Conservation (phyloP, 768 basidiomycete species). For the Steccherinum ochraceum region DNA sequence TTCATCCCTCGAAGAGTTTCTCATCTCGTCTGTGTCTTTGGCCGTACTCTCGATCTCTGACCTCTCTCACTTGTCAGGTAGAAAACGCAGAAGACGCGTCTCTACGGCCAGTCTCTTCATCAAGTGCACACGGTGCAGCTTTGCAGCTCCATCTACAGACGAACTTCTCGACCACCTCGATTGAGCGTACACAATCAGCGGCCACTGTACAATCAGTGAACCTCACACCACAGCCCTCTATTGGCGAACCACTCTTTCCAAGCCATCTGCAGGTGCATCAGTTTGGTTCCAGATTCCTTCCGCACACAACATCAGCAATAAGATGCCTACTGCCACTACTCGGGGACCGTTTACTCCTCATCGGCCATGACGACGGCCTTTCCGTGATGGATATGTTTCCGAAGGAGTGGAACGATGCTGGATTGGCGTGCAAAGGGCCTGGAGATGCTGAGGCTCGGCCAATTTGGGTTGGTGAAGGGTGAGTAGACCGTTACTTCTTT, state of each 20-base stretch:
- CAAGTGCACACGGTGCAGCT: background rate
- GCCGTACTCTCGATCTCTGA: too few species aligned
- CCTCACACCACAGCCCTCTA: conserved; percentile 22
- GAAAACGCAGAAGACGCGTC: too few species aligned
- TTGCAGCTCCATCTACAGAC: conserved; percentile 19
- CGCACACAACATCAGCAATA: conserved; percentile 71
- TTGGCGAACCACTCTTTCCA: conserved; percentile 48
- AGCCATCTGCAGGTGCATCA: conserved; percentile 65
- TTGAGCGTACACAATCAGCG: conserved; percentile 13
- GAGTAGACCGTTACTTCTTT: conserved; percentile 15
- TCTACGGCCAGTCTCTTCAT: too few species aligned
- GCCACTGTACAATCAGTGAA: conserved; percentile 10
- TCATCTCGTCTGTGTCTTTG: too few species aligned
- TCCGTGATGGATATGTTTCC: conserved; percentile 83
- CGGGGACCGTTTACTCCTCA: conserved; percentile 58
- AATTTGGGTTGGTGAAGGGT: conserved; percentile 81
- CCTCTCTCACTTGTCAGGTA: too few species aligned
- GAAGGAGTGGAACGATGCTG: conserved; percentile 50
- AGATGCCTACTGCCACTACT: conserved; percentile 68
- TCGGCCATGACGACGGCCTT: conserved; percentile 76
- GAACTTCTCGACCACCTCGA: conserved; percentile 11
- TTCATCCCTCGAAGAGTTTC: too few species aligned
- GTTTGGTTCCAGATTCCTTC: conserved; percentile 82
- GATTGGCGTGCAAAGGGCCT: conserved; percentile 45
- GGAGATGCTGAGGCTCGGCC: conserved; percentile 60